Evolutionary conservation across 306 rosid genomes (phyloP), one percentile per base, ranked within the genome.

Genomic region (Prinsepia uniflora): DNA sequence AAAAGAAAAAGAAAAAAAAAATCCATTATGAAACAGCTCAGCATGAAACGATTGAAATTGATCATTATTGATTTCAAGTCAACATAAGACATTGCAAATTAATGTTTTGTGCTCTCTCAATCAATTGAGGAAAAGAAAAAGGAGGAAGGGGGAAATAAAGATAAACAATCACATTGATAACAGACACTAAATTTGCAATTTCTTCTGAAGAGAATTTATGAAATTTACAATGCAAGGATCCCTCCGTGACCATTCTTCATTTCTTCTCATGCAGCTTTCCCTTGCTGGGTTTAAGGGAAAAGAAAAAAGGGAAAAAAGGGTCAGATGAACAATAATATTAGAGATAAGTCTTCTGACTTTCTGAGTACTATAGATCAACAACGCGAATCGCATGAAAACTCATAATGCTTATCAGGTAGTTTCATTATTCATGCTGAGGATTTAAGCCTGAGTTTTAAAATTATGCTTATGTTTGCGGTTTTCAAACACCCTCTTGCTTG

Each of bases 211-310:
- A 73, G 66, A 82, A 78, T 75, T 79, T 59, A 69, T 78, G 54
- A 81, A 84, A 85, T 86, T 85, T 90, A 86, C 89, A 80, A 66
- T 40, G 82, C 85, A 70, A 50, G 72, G 70, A 80, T 44, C 45
- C 84, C 90, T 67, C 87, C 77, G 39, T 50, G 74, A 71, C 77
- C 83, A 60, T 72, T 60, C 63, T 73, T 68, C 86, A 66, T 46
- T 64, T 54, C 77, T 72, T 39, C 80, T 91, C 81, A 90, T 42
- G 96, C 93, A 65, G 95, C 90, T 79, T 92, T 92, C 76, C 74
- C 75, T 88, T 81, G 89, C 96, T 90, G 90, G 14, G 60, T 45
- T 45, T 40, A 6, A 3, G 9, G 15, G 55, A 56, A 70, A 55
- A 24, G 24, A 67, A 60, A 40, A 34, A 30, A 30, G 36, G 2